A percentile compares a stretch with the other conserved stretches of the same genome.
Conservation (phyloP, 306 rosid species). For the Medicago ruthenica region DNA sequence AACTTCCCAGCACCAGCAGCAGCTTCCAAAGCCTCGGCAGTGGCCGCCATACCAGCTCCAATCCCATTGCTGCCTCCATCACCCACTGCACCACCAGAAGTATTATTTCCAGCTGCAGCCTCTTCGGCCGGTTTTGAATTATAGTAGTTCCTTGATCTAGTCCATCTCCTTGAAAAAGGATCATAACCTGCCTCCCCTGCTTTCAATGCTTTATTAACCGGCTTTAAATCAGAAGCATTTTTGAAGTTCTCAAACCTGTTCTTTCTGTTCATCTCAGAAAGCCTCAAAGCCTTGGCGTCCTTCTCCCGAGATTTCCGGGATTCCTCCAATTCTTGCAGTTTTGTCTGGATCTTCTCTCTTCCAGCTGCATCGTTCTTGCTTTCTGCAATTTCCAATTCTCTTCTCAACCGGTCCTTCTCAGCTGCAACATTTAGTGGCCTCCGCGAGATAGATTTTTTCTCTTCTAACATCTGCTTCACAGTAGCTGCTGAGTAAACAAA, state of each 20-base stretch:
- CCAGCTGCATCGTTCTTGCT: slow-evolving; percentile 66
- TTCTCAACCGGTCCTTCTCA: slow-evolving; percentile 89
- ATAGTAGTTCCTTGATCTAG: slow-evolving; percentile 91
- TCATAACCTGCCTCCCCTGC: slow-evolving; percentile 98
- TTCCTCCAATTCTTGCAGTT: slow-evolving; percentile 77
- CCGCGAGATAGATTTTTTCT: slow-evolving; percentile 79
- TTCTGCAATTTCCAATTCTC: slow-evolving; percentile 73
- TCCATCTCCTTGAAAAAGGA: slow-evolving; percentile 99
- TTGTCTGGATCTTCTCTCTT: slow-evolving; percentile 68
- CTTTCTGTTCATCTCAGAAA: slow-evolving; percentile 94
- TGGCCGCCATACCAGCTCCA: slow-evolving; percentile 66
- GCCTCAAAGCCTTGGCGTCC: slow-evolving; percentile 83
- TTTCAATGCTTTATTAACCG: slow-evolving; percentile 58
- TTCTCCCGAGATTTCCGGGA: slow-evolving; percentile 56
- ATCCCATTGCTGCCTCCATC: slow-evolving; percentile 46
- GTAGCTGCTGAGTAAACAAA: slow-evolving; percentile 92
- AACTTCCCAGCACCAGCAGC: slow-evolving; percentile 96
- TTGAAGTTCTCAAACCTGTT: slow-evolving; percentile 95
- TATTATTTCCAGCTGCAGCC: slow-evolving; percentile 48
- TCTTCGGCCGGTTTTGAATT: slow-evolving; percentile 63
- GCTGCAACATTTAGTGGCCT: slow-evolving; percentile 89
- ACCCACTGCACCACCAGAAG: slow-evolving; percentile 38
- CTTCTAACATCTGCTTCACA: slow-evolving; percentile 90
- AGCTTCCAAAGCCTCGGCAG: slow-evolving; percentile 86
- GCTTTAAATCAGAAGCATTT: slow-evolving; percentile 84